These are phyloP conservation scores for Capsaspora owczarzaki DNA, from an alignment of 78 protist species.

Conservation along the genomic window DNA sequence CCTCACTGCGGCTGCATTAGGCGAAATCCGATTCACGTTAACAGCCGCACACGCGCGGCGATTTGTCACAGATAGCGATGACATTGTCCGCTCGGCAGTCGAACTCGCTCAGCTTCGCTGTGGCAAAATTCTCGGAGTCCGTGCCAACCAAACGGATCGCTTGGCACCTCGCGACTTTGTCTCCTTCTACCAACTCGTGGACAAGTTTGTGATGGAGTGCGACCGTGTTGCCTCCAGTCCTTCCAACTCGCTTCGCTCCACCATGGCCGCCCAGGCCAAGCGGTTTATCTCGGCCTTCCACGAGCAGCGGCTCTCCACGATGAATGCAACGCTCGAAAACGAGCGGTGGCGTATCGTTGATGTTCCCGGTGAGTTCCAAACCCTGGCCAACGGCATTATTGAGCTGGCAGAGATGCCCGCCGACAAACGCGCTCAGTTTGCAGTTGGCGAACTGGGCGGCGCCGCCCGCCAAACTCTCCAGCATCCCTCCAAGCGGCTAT, in stretches of 20 bases:
- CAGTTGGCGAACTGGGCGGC: neutral
- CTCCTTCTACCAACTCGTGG: neutral
- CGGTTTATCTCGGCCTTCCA: constrained; percentile 1
- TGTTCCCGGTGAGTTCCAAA: constrained; percentile 14
- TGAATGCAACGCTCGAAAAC: neutral
- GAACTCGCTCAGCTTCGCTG: constrained; percentile 7
- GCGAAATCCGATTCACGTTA: too few relatives aligned
- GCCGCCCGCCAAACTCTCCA: neutral
- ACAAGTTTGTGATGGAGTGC: constrained; percentile 6
- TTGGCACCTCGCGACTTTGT: neutral
- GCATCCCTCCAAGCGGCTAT: too few relatives aligned
- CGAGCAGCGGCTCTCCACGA: neutral
- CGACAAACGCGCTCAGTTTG: neutral
- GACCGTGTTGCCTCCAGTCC: too few relatives aligned
- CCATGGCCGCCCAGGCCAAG: constrained; percentile 8
- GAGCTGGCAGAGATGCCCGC: neutral
- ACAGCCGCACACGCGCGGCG: too few relatives aligned
- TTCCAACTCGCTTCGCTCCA: neutral
- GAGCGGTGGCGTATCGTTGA: constrained; percentile 20
- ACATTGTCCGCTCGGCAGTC: neutral
- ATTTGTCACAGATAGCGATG: neutral
- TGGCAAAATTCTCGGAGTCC: constrained; percentile 2
- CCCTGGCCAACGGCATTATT: neutral
- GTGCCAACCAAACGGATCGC: neutral
- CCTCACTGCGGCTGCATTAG: too few relatives aligned